Conservation (phyloP, 768 basidiomycete species). For the Calocybe indica region DNA sequence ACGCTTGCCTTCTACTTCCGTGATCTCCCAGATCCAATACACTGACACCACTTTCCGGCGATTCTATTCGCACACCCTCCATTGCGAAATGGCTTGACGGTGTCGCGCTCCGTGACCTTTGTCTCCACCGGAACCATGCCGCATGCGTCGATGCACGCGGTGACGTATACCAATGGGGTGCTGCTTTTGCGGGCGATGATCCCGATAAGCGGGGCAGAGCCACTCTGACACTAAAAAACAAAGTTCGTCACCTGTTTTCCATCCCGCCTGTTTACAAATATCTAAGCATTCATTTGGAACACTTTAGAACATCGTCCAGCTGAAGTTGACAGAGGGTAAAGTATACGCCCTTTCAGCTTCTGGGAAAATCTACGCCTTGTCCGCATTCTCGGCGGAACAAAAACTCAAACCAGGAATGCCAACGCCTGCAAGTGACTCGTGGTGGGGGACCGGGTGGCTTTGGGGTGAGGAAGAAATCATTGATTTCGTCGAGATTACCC, state of each 20-base stretch:
- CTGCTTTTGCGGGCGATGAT: slow-evolving; percentile 44
- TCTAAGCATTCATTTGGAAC: not conserved
- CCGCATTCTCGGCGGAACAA: slow-evolving; percentile 47
- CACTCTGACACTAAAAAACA: slow-evolving; percentile 53
- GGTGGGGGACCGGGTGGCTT: slow-evolving; percentile 60
- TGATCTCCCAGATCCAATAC: slow-evolving; percentile 34
- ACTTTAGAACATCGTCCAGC: slow-evolving; percentile 57
- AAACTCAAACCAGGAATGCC: slow-evolving; percentile 27
- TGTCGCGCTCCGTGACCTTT: slow-evolving; percentile 69
- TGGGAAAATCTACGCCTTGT: slow-evolving; percentile 69
- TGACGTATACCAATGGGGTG: slow-evolving; percentile 83
- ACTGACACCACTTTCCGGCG: slow-evolving; percentile 33
- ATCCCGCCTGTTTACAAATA: not conserved
- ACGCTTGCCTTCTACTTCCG: not conserved
- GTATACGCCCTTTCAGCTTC: slow-evolving; percentile 77
- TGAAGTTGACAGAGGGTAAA: slow-evolving; percentile 54
- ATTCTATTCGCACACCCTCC: slow-evolving; percentile 43
- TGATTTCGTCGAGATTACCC: slow-evolving; percentile 56
- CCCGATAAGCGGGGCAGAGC: slow-evolving; percentile 27
- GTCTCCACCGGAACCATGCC: slow-evolving; percentile 57
- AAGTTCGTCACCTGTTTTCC: slow-evolving; percentile 35
- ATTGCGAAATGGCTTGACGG: slow-evolving; percentile 55
- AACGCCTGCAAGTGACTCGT: slow-evolving; percentile 41
- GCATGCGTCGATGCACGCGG: slow-evolving; percentile 77
- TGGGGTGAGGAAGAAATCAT: slow-evolving; percentile 45